These are phyloP conservation scores for Xylaria nigripes DNA, from an alignment of 495 filamentous ascomycete species.

Conservation along the genomic window DNA sequence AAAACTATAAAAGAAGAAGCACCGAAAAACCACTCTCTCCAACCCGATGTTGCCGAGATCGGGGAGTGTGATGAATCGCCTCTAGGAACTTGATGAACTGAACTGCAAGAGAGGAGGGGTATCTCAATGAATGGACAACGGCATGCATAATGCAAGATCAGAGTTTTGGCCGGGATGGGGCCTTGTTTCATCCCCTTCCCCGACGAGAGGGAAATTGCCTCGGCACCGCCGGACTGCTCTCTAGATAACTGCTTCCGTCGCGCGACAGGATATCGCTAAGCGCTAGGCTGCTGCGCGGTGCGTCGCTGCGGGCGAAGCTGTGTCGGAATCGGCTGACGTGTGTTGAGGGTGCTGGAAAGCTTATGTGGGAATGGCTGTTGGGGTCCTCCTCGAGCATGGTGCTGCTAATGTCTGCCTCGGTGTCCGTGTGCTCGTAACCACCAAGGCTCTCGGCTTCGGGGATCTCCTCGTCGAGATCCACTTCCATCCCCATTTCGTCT, in stretches of 20 bases:
- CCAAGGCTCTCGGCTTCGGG: constrained; percentile 51
- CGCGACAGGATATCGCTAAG: constrained; percentile 41
- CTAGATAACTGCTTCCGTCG: constrained; percentile 41
- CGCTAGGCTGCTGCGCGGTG: constrained; percentile 42
- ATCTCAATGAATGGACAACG: too few species aligned
- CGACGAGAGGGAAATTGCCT: constrained; percentile 20
- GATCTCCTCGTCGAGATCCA: constrained; percentile 57
- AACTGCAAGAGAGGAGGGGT: constrained; percentile 10
- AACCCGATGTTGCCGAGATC: neutral
- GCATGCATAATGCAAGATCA: neutral
- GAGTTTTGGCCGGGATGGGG: neutral
- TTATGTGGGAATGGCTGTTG: constrained; percentile 14
- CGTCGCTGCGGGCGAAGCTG: constrained; percentile 32
- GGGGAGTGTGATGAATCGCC: too few species aligned
- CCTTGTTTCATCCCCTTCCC: constrained; percentile 13
- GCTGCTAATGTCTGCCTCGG: constrained; percentile 56
- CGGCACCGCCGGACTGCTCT: constrained; percentile 36
- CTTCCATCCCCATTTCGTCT: constrained; percentile 47
- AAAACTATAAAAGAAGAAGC: too few species aligned
- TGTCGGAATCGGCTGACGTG: constrained; percentile 12
- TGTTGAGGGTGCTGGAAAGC: constrained; percentile 21
- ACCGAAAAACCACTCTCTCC: too few species aligned
- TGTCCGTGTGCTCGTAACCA: constrained; percentile 76
- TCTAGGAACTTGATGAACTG: constrained; percentile 9
- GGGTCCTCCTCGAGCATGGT: constrained; percentile 36